These are phyloP conservation scores for Petrea volubilis DNA, from an alignment of 257 asterid species.

Conservation along the genomic window DNA sequence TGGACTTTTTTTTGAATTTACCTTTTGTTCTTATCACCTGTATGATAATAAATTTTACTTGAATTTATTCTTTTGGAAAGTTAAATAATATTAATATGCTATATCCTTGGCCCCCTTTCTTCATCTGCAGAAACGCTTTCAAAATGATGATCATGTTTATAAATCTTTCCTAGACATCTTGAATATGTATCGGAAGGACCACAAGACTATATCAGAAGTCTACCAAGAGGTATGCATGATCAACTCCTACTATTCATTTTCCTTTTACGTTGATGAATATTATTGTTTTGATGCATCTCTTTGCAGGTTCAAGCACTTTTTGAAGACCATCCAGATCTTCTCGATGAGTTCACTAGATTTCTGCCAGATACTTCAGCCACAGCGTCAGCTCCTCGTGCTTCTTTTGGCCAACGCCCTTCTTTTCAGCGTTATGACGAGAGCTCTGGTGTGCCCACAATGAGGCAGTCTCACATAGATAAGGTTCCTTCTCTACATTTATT, in stretches of 20 bases:
- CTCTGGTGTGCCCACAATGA: slow-evolving; percentile 57
- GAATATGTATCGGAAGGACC: slow-evolving; percentile 73
- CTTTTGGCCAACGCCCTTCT: slow-evolving; percentile 52
- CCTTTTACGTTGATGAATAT: not conserved
- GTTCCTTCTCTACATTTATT: slow-evolving; percentile 35
- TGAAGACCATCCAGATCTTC: slow-evolving; percentile 67
- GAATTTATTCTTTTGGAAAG: slow-evolving; percentile 11
- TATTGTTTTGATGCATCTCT: not conserved
- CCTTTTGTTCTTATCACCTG: slow-evolving; percentile 3
- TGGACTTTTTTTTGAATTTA: slow-evolving; percentile 13
- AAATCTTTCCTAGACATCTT: slow-evolving; percentile 69
- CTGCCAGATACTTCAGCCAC: slow-evolving; percentile 72
- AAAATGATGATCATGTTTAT: slow-evolving; percentile 62
- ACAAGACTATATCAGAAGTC: slow-evolving; percentile 66
- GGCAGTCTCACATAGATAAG: slow-evolving; percentile 73
- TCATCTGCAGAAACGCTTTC: slow-evolving; percentile 61
- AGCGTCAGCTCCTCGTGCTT: slow-evolving; percentile 61
- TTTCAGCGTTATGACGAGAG: slow-evolving; percentile 80
- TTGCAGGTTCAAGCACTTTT: slow-evolving; percentile 64
- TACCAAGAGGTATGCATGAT: slow-evolving; percentile 51
- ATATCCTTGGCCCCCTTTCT: slow-evolving; percentile 10
- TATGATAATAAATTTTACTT: not conserved
- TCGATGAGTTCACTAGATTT: slow-evolving; percentile 72
- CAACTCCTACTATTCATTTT: not conserved
- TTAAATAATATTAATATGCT: slow-evolving; percentile 7